Conservation (phyloP, 768 basidiomycete species). For the Boletus eberwhitei region DNA sequence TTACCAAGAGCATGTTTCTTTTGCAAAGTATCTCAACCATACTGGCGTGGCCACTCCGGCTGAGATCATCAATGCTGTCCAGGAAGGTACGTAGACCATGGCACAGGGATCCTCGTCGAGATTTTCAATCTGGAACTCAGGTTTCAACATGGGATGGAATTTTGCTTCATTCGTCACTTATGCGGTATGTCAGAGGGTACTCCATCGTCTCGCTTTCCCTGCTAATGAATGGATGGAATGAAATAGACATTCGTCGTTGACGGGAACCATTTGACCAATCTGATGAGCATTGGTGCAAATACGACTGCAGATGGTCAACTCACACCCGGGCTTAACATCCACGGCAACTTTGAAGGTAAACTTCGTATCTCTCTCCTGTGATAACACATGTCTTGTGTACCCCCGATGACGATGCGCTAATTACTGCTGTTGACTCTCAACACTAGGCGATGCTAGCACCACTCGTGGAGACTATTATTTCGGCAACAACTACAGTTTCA, state of each 20-base stretch:
- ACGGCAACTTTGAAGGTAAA: conserved; percentile 17
- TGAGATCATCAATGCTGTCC: conserved; percentile 21
- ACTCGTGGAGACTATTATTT: conserved; percentile 25
- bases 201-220: neutral
- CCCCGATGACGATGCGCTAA: neutral
- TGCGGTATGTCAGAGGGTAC: conserved; percentile 7
- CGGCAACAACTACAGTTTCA: conserved; percentile 23
- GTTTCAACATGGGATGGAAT: conserved; percentile 24
- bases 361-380: neutral
- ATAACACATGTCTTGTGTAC: neutral
- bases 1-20: neutral
- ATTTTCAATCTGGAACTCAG: neutral
- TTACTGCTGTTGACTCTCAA: neutral
- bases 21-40: conserved; percentile 14
- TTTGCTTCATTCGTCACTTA: conserved; percentile 21
- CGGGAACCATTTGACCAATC: conserved; percentile 26
- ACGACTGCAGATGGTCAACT: conserved; percentile 9
- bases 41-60: conserved; percentile 20
- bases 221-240: neutral
- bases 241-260: conserved; percentile 22
- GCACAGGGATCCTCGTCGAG: neutral
- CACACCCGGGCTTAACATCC: conserved; percentile 19
- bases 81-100: conserved; percentile 13
- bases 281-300: conserved; percentile 25
- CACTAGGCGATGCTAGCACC: conserved; percentile 21